Base-by-base conservation (phyloP, 2,329 filamentous ascomycete genomes). In the Arthroderma sp. region DNA sequence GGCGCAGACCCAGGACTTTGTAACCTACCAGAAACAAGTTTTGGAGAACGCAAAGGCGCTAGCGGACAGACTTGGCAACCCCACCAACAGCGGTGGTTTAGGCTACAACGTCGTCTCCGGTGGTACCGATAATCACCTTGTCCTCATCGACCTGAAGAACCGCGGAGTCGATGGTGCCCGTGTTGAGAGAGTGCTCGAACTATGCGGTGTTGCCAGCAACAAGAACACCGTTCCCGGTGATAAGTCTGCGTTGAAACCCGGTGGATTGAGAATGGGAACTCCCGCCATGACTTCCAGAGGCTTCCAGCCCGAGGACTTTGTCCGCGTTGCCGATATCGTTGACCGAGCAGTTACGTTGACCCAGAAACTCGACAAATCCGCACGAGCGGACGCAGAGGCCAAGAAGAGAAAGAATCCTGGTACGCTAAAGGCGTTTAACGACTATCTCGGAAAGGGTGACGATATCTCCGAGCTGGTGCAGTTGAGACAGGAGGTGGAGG, bases 221-320 rank as follows among this genome's bases (percentile, higher is more conserved):
- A 98, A 98, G 76, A 98, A 98, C 71, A 95, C 91, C 5, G 89
- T 95, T 0, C 91, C 91, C 1, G 91, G 89, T 37, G 91, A 98
- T 68, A 85, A 82, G 61, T 94, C 87, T 1, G 91, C 91, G 1
- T 77, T 98, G 59, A 85, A 89, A 52, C 91, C 91, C 9, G 89
- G 89, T 53, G 91, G 91, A 51, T 74, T 98, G 52, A 82, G 91
- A 53, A 88, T 98, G 68, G 91, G 91, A 45, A 91, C 89, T 0
- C 91, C 91, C 0, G 91, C 91, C 54, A 98, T 98, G 91, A 96
- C 91, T 22, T 94, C 86, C 11, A 80, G 91, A 49, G 91, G 89
- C n/a, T 89, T 98, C 63, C 77, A 75, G 54, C 81, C 88, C 57
- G 79, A 82, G 45, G 91, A 98, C 66, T 98, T 96, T 66, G 77